phyloP scores from a whole-genome alignment of 345 rosid genomes.

The Lepidium sativum region DNA sequence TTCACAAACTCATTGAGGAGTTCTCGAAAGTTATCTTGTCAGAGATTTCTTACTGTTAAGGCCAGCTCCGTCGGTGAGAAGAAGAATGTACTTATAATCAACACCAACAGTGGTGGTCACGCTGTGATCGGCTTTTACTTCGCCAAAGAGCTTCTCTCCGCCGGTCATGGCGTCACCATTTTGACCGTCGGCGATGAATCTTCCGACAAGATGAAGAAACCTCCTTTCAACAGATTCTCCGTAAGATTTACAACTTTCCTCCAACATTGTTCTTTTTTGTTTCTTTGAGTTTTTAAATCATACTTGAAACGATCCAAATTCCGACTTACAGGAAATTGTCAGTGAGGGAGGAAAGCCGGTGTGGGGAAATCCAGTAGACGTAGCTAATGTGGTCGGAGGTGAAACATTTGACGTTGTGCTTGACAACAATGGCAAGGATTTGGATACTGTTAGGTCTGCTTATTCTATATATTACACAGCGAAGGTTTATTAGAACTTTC shows the following conservation, averaged over 20 bases:
- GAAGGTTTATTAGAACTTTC: neutral
- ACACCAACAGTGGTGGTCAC: conserved; percentile 83
- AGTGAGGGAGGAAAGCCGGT: conserved; percentile 77
- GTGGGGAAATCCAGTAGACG: conserved; percentile 84
- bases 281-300: neutral
- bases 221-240: conserved; percentile 80
- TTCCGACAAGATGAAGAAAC: conserved; percentile 90
- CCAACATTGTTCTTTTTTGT: neutral
- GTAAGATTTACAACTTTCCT: conserved; percentile 25
- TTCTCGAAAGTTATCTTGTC: conserved; percentile 24
- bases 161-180: conserved; percentile 69
- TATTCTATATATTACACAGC: neutral
- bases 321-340: conserved; percentile 62
- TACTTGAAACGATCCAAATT: neutral
- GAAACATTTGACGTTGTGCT: conserved; percentile 74
- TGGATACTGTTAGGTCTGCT: conserved; percentile 68
- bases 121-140: conserved; percentile 88
- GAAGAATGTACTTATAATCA: conserved; percentile 83
- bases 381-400: conserved; percentile 58
- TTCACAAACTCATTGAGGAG: conserved; percentile 12
- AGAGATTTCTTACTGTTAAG: conserved; percentile 24
- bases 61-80: conserved; percentile 50
- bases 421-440: conserved; percentile 92
- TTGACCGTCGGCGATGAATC: conserved; percentile 76
- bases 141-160: conserved; percentile 74